phyloP scores from a whole-genome alignment of 306 rosid species.

The Sesbania bispinosa region DNA sequence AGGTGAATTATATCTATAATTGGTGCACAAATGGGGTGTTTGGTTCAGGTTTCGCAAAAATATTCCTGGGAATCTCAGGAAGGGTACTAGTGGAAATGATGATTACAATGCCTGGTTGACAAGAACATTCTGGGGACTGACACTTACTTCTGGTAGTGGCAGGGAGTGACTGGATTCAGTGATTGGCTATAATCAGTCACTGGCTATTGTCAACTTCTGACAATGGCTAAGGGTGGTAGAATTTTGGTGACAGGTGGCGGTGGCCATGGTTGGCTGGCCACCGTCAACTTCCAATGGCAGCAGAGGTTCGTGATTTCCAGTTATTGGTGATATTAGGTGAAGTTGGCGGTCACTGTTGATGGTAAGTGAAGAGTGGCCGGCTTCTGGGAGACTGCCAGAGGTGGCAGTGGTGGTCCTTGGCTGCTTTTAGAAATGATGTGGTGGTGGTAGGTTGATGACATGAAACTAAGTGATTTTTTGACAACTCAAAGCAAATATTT shows the following conservation, averaged over 20 bases:
- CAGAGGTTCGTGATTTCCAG: background rate
- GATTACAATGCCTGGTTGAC: background rate
- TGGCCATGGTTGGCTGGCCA: background rate
- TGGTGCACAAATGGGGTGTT: background rate
- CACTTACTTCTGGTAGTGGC: background rate
- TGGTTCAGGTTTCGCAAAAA: background rate
- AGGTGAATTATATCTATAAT: conserved; percentile 43
- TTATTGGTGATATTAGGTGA: background rate
- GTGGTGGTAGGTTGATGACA: background rate
- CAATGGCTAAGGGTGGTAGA: background rate
- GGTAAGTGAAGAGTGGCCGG: background rate
- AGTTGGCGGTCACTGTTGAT: background rate
- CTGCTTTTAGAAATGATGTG: background rate
- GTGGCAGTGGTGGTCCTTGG: background rate
- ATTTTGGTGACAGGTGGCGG: background rate
- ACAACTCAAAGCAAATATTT: background rate
- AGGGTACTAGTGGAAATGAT: background rate
- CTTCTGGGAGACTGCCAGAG: background rate
- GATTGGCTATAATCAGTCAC: background rate
- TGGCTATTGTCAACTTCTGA: background rate
- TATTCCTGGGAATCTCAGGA: background rate
- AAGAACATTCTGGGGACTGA: conserved; percentile 5
- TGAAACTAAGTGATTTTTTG: background rate
- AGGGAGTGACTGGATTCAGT: background rate
- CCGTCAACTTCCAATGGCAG: background rate